Evolutionary conservation across 2,329 filamentous ascomycete genomes (phyloP).

Genomic region (Hymenoscyphus fructigenus): DNA sequence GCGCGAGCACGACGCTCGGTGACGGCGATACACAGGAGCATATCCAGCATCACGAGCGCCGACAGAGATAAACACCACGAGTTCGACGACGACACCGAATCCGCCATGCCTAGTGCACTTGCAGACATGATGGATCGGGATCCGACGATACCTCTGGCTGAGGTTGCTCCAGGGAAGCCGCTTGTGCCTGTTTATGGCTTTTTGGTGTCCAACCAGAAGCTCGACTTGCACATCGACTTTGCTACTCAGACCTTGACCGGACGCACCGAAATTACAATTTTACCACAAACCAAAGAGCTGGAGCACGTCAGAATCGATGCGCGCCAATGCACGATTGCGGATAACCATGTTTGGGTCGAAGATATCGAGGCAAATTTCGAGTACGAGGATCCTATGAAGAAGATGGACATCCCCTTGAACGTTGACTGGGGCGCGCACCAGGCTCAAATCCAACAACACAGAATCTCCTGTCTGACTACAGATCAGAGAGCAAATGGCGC

Average conservation of each 20-base stretch:
- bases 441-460: constrained; percentile 71
- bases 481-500: constrained; percentile 50
- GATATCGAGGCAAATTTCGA: constrained; percentile 35
- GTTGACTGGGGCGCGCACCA: constrained; percentile 69
- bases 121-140: constrained; percentile 21
- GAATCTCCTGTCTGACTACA: constrained; percentile 45
- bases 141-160: constrained; percentile 9
- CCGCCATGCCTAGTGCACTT: constrained; percentile 30
- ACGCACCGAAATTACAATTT: constrained; percentile 75
- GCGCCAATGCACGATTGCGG: constrained; percentile 60
- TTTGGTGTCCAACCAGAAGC: constrained; percentile 75
- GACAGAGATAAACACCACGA: constrained; percentile 5
- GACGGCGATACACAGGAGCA: not conserved
- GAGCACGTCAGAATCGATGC: constrained; percentile 60
- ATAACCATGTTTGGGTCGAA: constrained; percentile 52
- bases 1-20: not conserved
- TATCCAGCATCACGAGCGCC: constrained; percentile 3
- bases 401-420: constrained; percentile 58
- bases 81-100: not conserved
- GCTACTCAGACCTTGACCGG: constrained; percentile 71
- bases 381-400: constrained; percentile 64
- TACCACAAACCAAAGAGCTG: constrained; percentile 54
- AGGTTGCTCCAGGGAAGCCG: constrained; percentile 15
- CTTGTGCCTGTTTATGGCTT: constrained; percentile 36
- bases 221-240: constrained; percentile 89